Evolutionary conservation across 768 basidiomycete genomes (phyloP).

Genomic region (Candolleomyces eurysporus): DNA sequence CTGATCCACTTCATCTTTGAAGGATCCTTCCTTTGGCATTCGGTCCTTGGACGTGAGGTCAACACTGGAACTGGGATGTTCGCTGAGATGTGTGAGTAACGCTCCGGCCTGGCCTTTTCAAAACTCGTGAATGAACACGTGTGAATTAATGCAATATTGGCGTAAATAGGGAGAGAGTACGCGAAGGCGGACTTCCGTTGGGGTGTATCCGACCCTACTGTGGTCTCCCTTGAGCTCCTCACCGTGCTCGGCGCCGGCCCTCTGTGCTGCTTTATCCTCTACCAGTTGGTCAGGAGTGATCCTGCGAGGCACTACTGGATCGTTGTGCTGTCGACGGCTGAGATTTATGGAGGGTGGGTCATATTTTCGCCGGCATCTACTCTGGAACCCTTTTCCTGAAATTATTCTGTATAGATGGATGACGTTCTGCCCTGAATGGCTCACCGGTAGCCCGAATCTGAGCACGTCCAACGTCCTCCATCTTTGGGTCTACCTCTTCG

Average conservation of each 20-base stretch:
- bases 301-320: slow-evolving; percentile 79
- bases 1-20: slow-evolving; percentile 79
- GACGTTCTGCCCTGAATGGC: slow-evolving; percentile 89
- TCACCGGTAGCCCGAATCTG: slow-evolving; percentile 70
- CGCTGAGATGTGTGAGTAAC: slow-evolving; percentile 73
- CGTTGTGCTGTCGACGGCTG: slow-evolving; percentile 70
- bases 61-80: slow-evolving; percentile 66
- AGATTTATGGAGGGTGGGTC: slow-evolving; percentile 83
- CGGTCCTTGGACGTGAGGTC: slow-evolving; percentile 70
- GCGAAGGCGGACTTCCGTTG: slow-evolving; percentile 78
- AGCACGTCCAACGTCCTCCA: slow-evolving; percentile 68
- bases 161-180: slow-evolving; percentile 70
- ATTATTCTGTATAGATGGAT: no score
- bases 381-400: no score
- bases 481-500: slow-evolving; percentile 80
- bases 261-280: slow-evolving; percentile 68
- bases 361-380: no score
- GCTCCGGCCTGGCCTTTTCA: no score
- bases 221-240: slow-evolving; percentile 80
- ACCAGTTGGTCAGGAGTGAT: slow-evolving; percentile 61
- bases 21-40: slow-evolving; percentile 78
- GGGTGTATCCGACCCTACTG: slow-evolving; percentile 74
- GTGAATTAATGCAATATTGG: neutral
- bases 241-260: slow-evolving; percentile 81
- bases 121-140: neutral